Evolutionary conservation across 2,329 filamentous ascomycete species (phyloP), one percentile per base, ranked within the genome.

Genomic region (Cytospora piceae): DNA sequence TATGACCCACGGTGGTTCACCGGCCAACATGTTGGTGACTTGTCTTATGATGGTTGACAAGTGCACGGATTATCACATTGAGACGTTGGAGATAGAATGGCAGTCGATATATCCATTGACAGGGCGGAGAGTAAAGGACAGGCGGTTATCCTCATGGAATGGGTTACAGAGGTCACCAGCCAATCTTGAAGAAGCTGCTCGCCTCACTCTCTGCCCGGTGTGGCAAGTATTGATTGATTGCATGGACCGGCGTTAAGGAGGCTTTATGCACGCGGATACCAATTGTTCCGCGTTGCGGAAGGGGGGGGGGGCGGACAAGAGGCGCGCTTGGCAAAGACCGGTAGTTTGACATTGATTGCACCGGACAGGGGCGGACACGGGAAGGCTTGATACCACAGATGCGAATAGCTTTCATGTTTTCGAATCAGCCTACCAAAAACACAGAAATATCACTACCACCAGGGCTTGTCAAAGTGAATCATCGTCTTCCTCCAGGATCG

Each of bases 401-500:
- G 55, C 32, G 29, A 52, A 49, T 20, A 32, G 42, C 24, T n/a
- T 11, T 11, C 34, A 31, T 17, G 14, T 39, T 69, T 64, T 72
- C n/a, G 11, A 24, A 24, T 5, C 46, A 49, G 46, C n/a, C n/a
- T 24, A 49, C 15, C 24, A 24, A 37, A 49, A 49, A 24, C 11
- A 49, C 20, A 42, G 20, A 42, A 20, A 20, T 20, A 42, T 15
- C 39, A n/a, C 8, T 8, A 12, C 20, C 20, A 22, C 9, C 46
- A 49, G 46, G 20, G 20, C 31, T 27, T 11, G 39, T 58, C 27
- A 68, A 32, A 68, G 39, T 1, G 82, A 86, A 70, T 82, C 82
- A 73, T 90, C 89, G 60, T 90, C 88, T 73, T 92, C 90, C 75
- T 91, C 90, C 65, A 90, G 82, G 68, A 93, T 92, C 0, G 87